Evolutionary conservation across 305 asterid species (phyloP), one percentile per base, ranked within the genome.

Genomic region (Fraxinus baroniana): DNA sequence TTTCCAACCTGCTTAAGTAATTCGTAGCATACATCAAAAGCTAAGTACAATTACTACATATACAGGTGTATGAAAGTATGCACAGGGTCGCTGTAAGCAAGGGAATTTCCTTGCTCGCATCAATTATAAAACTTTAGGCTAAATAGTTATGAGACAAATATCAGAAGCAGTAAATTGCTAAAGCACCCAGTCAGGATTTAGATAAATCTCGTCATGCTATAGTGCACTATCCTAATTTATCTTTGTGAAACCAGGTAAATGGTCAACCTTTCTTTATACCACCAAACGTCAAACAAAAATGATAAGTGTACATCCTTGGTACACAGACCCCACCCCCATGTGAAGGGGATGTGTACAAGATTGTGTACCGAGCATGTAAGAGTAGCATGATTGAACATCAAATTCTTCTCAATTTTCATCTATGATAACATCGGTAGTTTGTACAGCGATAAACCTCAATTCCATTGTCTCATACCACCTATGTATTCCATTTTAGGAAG

Each of bases 1-100:
- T 44, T 35, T 73, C 85, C 94, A 83, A 37, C 87, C 98, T 94
- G 91, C 80, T 78, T 18, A 66, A 81, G 79, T 28, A 17, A 66
- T 28, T 28, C 41, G 18, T 9, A 39, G 36, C 39, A 71, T 72
- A 20, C 8, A 55, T 46, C 22, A 41, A 49, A 76, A 83, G 75
- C 35, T 35, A 1, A 13, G 82, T 75, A 37, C 24, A 52, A 64
- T 72, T 13, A 24, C 70, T 66, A 71, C 46, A 76, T 79, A 60
- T 52, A 71, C 37, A 33, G 3, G 74, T 24, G 76, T 80, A 33
- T 81, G 80, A 79, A 71, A 17, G 36, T 79, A 62, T 71, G 37
- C 60, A 41, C 52, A n/a, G 20, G 8, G 22, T 72, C 18, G 37
- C 66, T 15, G 13, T 68, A 71, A 32, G 44, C 39, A 71, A 13